Base-by-base conservation (phyloP, 805 yeast species). In the Saccharomyces mikatae region DNA sequence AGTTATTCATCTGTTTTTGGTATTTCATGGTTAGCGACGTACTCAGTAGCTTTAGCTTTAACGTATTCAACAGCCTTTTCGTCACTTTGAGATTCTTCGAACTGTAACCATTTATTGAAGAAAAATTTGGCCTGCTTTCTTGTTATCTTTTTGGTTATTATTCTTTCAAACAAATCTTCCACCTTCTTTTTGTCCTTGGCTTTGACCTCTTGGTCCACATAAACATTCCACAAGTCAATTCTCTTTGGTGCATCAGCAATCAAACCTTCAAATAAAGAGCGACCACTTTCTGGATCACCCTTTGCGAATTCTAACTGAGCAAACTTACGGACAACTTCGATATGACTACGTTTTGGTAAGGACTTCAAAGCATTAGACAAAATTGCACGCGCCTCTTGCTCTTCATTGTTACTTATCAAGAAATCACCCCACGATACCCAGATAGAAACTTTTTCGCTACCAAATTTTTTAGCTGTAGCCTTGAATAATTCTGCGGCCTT, bases 211-310 rank as follows among this genome's bases (percentile, higher is more conserved):
- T 89, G 96, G 70, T 92, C 99, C 60, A 92, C 80, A 71, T 90
- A 92, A 46, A 92, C 96, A 65, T 87, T 91, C 98, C 98, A 92
- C 58, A 92, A 71, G 71, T 92, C 99, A 58, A 89, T 81, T 73
- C 96, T 82, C 77, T 89, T 89, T 52, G 97, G 94, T 49, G 87
- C 92, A 67, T 91, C 94, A 26, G 92, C 81, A 52, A 92, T 71
- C 59, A 92, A 79, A 56, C 97, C 98, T 74, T 92, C 98, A 65
- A 92, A 89, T 61, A 92, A 77, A 1, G 97, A 88, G 68, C 98
- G 84, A 53, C 96, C 99, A 70, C 91, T 92, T 71, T 92, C 99
- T 8, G 89, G 75, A 60, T 90, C 96, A 61, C 98, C 98, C 71
- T 85, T 84, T 53, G 76, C 62, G 70, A 85, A 92, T 71, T 92